Conservation (phyloP, 768 basidiomycete species). For the Tylopilus rubrobrunneus region DNA sequence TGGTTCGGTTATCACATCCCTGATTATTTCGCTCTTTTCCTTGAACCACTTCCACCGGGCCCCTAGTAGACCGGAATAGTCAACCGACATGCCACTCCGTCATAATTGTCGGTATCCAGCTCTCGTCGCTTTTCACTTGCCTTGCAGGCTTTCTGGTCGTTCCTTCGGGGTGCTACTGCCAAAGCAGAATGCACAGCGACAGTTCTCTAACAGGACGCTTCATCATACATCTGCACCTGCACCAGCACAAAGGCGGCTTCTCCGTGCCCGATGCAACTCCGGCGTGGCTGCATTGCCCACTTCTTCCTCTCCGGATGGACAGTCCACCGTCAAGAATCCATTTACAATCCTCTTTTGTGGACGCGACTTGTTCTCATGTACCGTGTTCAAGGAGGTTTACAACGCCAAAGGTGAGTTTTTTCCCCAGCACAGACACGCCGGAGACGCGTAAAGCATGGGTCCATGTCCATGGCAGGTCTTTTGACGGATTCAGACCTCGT, state of each 20-base stretch:
- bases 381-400: too few relatives aligned
- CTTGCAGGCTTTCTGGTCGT: neutral
- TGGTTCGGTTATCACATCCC: constrained; percentile 5
- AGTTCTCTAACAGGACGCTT: neutral
- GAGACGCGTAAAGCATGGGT: too few relatives aligned
- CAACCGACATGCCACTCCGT: constrained; percentile 3
- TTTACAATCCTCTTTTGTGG: too few relatives aligned
- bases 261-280: neutral
- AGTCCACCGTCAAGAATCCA: too few relatives aligned
- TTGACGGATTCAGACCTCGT: too few relatives aligned
- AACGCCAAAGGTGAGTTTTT: too few relatives aligned
- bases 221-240: neutral
- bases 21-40: constrained; percentile 1
- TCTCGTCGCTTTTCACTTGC: neutral
- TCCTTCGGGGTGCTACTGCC: neutral
- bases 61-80: neutral
- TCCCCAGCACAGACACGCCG: too few relatives aligned
- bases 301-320: too few relatives aligned
- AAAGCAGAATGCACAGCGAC: neutral
- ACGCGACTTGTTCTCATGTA: too few relatives aligned
- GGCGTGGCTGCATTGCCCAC: neutral
- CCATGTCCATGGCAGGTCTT: too few relatives aligned
- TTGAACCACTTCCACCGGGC: neutral
- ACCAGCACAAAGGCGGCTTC: too few relatives aligned
- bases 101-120: neutral